Evolutionary conservation across 441 rosid species (phyloP), one percentile per base, ranked within the genome.

Genomic region (Gossypium trilobum): DNA sequence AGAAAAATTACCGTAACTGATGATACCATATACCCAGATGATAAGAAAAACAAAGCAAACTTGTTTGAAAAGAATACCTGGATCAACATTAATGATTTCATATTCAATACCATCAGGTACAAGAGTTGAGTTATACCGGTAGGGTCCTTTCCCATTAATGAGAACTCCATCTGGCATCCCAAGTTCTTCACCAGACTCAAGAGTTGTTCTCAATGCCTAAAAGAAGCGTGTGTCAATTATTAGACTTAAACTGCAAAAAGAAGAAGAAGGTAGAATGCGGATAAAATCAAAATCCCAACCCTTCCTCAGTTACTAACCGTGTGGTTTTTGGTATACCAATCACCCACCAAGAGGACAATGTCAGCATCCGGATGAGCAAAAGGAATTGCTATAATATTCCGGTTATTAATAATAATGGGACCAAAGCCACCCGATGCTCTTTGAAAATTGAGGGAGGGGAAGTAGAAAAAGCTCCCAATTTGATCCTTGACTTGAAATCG

Each of bases 131-230:
- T 91, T 93, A 81, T 93, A 91, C 73, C 79, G 74, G 78, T 77
- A 93, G 25, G 98, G 96, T 60, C 98, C 98, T 81, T 87, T 93
- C 63, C 98, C 98, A 67, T 93, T 93, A 61, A 93, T 91, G 46
- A 93, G 87, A 79, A 93, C 98, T 61, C 97, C 97, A 76, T 87
- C 95, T 0, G 98, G 98, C 91, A 93, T 84, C 29, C 89, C 98
- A 20, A 93, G 97, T 25, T 91, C 96, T 68, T 90, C 81, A 55
- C 98, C 98, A 57, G 90, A 84, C 75, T 90, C 96, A 59, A 93
- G 90, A 27, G 29, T 75, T 9, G 75, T 70, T 81, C 90, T 90
- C 81, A 93, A 75, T 4, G 89, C 97, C 98, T 93, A 62, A 72
- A 59, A 79, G 65, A 39, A 73, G 25, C 77, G 8, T 56, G 57